Base-by-base conservation (phyloP, 495 filamentous ascomycete species). In the Penicillium steckii region DNA sequence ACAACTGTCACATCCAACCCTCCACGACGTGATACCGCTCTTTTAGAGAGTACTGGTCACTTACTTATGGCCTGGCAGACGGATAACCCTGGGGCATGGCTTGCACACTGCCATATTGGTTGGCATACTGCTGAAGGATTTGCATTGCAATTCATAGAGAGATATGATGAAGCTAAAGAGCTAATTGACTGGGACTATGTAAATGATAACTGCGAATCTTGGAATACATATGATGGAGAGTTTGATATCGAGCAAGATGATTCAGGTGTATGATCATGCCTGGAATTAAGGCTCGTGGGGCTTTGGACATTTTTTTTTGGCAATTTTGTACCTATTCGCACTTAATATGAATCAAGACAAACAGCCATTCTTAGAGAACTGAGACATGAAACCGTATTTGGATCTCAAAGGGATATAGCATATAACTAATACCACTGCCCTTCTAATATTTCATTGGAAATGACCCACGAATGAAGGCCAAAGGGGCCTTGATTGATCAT, bases 21-120 rank as follows among this genome's bases (percentile, higher is more conserved):
- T 10, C 42, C 42, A 8, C 42, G 42, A 5, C 2, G 42, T 15
- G 42, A 44, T 12, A 44, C 42, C 4, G 42, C 42, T 13, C 6
- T 44, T 3, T 23, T 44, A 7, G 15, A 17, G n/a, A 27, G 35
- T 9, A 15, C 7, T 29, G 50, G 50, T 12, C 30, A 47, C 30
- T 24, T 53, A 24, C 18, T 53, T 5, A 47, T 53, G 46, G 50
- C 50, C 4, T 54, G 47, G 15, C 27, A 45, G 23, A 50, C 52
- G 2, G 52, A 55, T 41, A 55, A 55, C 27, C 52, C 52, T 4
- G 52, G 52, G 12, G 46, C 52, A 10, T 55, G 52, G 52, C 8
- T 55, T 22, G 45, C 50, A 46, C 52, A 55, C 22, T 55, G 52
- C 29, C 52, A 55, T 45, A 55, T 50, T 46, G 52, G 52, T 1